These are phyloP conservation scores for Penicillium sp. DNA, from an alignment of 2,329 filamentous ascomycete genomes.

Conservation along the genomic window DNA sequence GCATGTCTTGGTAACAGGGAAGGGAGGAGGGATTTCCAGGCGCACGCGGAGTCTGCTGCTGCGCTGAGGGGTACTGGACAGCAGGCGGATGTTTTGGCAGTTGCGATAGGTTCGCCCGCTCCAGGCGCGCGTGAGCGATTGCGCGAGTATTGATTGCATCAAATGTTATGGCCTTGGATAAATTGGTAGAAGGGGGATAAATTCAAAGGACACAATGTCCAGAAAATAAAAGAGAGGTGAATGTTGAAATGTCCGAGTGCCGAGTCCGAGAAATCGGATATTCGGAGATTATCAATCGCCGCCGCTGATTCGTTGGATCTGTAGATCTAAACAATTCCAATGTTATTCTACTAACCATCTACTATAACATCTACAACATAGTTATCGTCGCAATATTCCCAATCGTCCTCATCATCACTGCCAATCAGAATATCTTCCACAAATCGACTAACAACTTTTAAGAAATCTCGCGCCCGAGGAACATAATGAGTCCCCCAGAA, in stretches of 20 bases:
- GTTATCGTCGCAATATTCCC: neutral
- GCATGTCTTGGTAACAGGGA: conserved; percentile 58
- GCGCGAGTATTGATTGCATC: conserved; percentile 21
- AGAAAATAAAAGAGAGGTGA: neutral
- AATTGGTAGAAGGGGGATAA: neutral
- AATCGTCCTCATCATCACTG: neutral
- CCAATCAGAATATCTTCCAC: neutral
- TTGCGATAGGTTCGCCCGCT: conserved; percentile 10
- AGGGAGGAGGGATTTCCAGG: conserved; percentile 41
- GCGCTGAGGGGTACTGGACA: conserved; percentile 26
- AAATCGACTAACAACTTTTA: neutral
- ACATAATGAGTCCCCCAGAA: neutral
- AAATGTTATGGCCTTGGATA: neutral
- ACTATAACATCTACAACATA: neutral
- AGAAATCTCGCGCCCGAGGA: neutral
- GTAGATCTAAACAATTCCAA: neutral
- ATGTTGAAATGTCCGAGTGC: conserved; percentile 15
- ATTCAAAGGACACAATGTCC: neutral
- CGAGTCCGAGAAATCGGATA: conserved; percentile 19
- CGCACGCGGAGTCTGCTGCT: conserved; percentile 27
- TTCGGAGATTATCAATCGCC: conserved; percentile 14
- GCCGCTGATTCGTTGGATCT: conserved; percentile 4
- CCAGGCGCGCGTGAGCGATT: conserved; percentile 17
- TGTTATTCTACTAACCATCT: neutral
- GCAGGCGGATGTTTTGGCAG: conserved; percentile 12